Conservation (phyloP, 1,284 basidiomycete species). For the Tranzscheliella williamsii region DNA sequence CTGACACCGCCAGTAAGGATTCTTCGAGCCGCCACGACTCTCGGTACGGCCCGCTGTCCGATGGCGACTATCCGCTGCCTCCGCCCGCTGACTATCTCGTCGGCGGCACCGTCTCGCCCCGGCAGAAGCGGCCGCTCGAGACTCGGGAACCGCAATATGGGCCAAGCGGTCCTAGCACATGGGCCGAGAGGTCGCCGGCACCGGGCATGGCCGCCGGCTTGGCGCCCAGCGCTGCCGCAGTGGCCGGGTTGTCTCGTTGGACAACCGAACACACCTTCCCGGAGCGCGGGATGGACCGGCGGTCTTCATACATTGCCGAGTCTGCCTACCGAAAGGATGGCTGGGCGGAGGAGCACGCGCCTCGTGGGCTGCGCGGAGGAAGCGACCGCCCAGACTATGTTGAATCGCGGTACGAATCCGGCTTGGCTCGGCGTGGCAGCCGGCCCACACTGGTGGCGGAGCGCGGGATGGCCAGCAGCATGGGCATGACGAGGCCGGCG, state of each 20-base stretch:
- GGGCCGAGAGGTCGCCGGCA: slow-evolving; percentile 13
- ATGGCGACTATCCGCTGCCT: background rate
- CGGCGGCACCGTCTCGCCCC: slow-evolving; percentile 12
- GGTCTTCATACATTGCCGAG: slow-evolving; percentile 11
- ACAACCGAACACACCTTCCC: no score
- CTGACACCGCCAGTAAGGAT: slow-evolving; percentile 1
- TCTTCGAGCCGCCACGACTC: slow-evolving; percentile 1
- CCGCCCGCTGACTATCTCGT: slow-evolving; percentile 7
- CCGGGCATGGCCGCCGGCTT: no score
- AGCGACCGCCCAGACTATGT: background rate
- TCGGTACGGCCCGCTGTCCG: slow-evolving; percentile 1
- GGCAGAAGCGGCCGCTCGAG: slow-evolving; percentile 4
- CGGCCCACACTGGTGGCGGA: background rate
- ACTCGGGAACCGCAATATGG: no score
- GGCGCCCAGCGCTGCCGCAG: no score
- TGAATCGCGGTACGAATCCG: background rate
- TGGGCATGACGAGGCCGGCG: no score
- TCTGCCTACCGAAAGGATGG: background rate
- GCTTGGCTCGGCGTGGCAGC: background rate
- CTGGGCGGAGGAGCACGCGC: background rate
- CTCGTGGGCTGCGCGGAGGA: background rate
- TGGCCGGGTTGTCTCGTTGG: no score
- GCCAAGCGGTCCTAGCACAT: slow-evolving; percentile 1
- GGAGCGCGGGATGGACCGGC: no score
- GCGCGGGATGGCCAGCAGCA: background rate